Conservation (phyloP, 2,329 filamentous ascomycete species). For the Gaeumannomyces tritici region DNA sequence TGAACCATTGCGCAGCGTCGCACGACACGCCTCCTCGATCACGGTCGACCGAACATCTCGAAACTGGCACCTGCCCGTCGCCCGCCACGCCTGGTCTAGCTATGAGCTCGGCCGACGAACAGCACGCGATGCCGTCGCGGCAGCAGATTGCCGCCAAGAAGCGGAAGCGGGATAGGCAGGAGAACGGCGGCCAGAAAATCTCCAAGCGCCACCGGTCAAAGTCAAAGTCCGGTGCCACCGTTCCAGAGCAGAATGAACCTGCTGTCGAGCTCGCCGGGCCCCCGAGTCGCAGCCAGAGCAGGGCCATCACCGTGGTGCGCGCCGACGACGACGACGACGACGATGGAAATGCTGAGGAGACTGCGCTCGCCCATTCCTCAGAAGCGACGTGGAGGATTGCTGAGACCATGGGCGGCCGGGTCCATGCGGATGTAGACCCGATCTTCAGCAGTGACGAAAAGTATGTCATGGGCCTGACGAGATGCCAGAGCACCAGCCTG, state of each 20-base stretch:
- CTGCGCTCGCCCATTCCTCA: neutral
- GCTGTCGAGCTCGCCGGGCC: neutral
- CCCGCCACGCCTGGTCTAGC: neutral
- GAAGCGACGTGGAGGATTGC: conserved; percentile 45
- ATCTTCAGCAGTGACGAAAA: conserved; percentile 52
- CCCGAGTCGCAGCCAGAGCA: neutral
- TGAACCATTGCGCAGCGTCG: neutral
- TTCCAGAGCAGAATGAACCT: neutral
- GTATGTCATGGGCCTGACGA: conserved; percentile 27
- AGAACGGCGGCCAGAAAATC: conserved; percentile 11
- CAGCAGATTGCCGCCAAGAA: conserved; percentile 11
- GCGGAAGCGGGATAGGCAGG: conserved; percentile 21
- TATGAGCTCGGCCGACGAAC: neutral
- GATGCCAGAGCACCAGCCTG: neutral
- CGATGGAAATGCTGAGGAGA: conserved; percentile 6
- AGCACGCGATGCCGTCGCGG: neutral
- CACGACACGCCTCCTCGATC: neutral
- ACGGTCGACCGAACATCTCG: neutral
- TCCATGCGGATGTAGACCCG: conserved; percentile 52
- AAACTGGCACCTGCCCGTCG: neutral
- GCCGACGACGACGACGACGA: conserved; percentile 7
- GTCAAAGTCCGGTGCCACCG: conserved; percentile 6
- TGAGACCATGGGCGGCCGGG: conserved; percentile 54
- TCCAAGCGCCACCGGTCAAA: conserved; percentile 15
- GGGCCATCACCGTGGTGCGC: neutral